Evolutionary conservation across 2,329 filamentous ascomycete species (phyloP), one percentile per base, ranked within the genome.

Genomic region (Trichoderma sp.): DNA sequence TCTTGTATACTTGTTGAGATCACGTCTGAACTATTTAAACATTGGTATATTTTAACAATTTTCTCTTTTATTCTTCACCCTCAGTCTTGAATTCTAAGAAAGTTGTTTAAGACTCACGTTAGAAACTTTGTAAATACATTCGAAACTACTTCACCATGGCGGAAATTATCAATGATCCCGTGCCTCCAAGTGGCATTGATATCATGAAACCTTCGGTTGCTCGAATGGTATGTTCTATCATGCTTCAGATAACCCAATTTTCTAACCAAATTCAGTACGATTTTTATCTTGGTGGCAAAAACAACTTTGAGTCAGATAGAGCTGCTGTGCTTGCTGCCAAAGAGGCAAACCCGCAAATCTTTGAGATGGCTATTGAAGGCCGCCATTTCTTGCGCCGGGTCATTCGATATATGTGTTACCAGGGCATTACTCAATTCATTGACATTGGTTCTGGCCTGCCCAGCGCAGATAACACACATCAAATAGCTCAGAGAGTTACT

Each of bases 401-500:
- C 4, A 66, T 66, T 49, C 63, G 63, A n/a, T 66, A 66, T 28
- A 66, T 66, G 63, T 56, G 52, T 7, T 58, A 13, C n/a, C 37
- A 66, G 5, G 63, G 63, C 4, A 54, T 66, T 28, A 52, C 58
- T 3, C 63, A 66, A 7, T 66, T 66, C 5, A 58, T 66, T 16
- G 63, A 66, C 14, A 58, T 66, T 6, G 63, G 63, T 6, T 66
- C 63, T 2, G 63, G 63, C 0, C 10, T 66, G 10, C 63, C 63
- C 16, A 66, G 63, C 16, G 63, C 63, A 21, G 63, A 66, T 13
- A 66, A 66, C 52, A 66, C 63, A 2, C 63, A 66, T 49, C 63
- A 66, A 14, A 54, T 66, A 1, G 63, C 63, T 5, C 63, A 66
- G 26, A 49, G 63, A 34, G 63, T 66, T 3, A 66, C 26, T 28